Base-by-base conservation (phyloP, 2,329 filamentous ascomycete species). In the Pseudogymnoascus pannorum region DNA sequence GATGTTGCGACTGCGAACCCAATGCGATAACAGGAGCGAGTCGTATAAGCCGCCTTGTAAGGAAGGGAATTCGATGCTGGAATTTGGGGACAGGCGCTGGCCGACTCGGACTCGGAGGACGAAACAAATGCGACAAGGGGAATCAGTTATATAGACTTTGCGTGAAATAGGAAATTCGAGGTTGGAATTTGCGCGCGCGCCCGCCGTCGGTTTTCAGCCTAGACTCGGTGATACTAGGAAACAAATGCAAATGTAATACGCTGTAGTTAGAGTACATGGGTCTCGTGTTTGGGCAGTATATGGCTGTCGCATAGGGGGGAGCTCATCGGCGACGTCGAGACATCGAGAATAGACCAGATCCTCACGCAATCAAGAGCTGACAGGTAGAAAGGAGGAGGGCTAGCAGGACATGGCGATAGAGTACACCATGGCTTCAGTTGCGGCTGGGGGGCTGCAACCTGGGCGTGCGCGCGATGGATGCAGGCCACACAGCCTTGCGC, bases 151-250 rank as follows among this genome's bases (percentile, higher is more conserved):
- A 36, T n/a, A 14, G 16, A 14, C 16, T 36, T 16, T 40, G 36
- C 16, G 36, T 12, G n/a, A 9, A 11, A 40, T 40, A 8, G 16
- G 16, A 6, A 42, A 20, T 12, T 42, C 18, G 38, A 38, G 62
- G 16, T 12, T 33, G 36, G 22, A 33, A 38, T 29, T 57, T 65
- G 64, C 62, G 61, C 57, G 31, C 62, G 64, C 62, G 51, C 60
- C 59, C 59, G 61, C 12, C 14, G 59, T 40, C 26, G 38, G n/a
- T n/a, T n/a, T n/a, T n/a, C n/a, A n/a, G n/a, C n/a, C n/a, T 38
- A 42, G 29, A 57, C 63, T 64, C 64, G 60, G 51, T 26, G 58
- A 26, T 57, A 33, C 59, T 75, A 11, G 11, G 31, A 35, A 35
- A 35, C 31, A 35, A 35, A 12, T 35, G 8, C 5, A 29, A 5